phyloP scores from a whole-genome alignment of 1,284 basidiomycete genomes.

The Rhodofomes roseus region DNA sequence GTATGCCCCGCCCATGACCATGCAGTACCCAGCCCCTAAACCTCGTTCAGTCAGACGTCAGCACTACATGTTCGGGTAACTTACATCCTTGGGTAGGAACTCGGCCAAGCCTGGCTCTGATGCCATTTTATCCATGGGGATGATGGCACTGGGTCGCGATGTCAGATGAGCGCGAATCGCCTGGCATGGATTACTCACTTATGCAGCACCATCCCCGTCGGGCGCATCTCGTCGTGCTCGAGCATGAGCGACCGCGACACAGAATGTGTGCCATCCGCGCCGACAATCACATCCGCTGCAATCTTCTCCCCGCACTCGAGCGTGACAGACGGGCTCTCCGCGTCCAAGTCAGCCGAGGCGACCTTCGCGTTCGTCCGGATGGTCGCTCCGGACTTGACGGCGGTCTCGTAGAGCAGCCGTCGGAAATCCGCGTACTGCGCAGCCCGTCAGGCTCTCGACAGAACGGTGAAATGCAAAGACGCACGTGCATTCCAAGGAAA shows the following conservation, averaged over 20 bases:
- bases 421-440: constrained; percentile 25
- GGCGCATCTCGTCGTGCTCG: constrained; percentile 9
- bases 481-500: constrained; percentile 3
- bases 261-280: constrained; percentile 26
- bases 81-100: constrained; percentile 5
- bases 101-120: constrained; percentile 14
- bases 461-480: not conserved
- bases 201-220: constrained; percentile 20
- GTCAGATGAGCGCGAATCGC: not conserved
- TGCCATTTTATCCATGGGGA: constrained; percentile 13
- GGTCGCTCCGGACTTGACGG: constrained; percentile 19
- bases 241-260: constrained; percentile 20
- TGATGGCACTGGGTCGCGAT: constrained; percentile 6
- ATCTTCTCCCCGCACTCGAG: constrained; percentile 26
- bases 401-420: constrained; percentile 20
- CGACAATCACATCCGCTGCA: constrained; percentile 27
- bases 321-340: constrained; percentile 19
- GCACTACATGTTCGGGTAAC: not conserved
- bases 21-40: constrained; percentile 11
- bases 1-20: constrained; percentile 15
- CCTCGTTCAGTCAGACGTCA: not conserved
- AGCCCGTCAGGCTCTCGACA: not conserved
- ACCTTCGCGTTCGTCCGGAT: constrained; percentile 16
- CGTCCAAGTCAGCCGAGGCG: constrained; percentile 11
- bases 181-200: constrained; percentile 18